A percentile compares a stretch with the other conserved stretches of the same genome.
phyloP scores from a whole-genome alignment of 2,329 filamentous ascomycete species.

The Trichoderma breve region DNA sequence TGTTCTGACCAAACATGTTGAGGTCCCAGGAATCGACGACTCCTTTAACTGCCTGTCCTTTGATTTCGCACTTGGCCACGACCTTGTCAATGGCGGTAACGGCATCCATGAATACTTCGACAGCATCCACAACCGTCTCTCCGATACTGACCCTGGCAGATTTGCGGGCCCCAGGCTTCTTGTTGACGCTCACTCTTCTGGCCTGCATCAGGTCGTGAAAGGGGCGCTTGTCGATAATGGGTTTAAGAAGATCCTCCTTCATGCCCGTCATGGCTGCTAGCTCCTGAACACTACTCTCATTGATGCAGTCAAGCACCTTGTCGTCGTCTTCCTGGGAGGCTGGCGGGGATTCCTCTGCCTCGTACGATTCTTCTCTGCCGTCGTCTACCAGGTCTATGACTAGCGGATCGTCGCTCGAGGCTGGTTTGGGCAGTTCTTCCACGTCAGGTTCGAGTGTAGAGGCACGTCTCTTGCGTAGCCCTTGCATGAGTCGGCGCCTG shows the following conservation, averaged over 20 bases:
- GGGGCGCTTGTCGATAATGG: constrained; percentile 71
- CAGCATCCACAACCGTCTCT: constrained; percentile 49
- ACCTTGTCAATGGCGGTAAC: constrained; percentile 82
- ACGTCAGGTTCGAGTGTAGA: constrained; percentile 25
- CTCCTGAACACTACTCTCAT: constrained; percentile 70
- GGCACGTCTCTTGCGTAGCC: constrained; percentile 30
- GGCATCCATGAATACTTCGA: constrained; percentile 71
- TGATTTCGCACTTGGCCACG: constrained; percentile 69
- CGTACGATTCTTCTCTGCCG: constrained; percentile 43
- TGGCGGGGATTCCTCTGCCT: constrained; percentile 35
- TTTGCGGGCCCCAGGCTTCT: constrained; percentile 47
- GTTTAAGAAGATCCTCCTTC: constrained; percentile 64
- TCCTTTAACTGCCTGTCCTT: constrained; percentile 58
- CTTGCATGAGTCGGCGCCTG: constrained; percentile 39
- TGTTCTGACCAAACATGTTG: constrained; percentile 45
- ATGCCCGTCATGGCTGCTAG: constrained; percentile 79
- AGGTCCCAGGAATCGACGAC: constrained; percentile 50
- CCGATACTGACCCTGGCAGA: constrained; percentile 50
- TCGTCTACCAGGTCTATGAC: constrained; percentile 39
- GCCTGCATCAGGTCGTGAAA: constrained; percentile 67
- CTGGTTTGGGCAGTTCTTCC: constrained; percentile 23
- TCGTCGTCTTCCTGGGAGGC: constrained; percentile 35
- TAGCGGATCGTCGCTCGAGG: constrained; percentile 37
- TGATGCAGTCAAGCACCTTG: constrained; percentile 74
- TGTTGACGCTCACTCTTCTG: constrained; percentile 57